Evolutionary conservation across 78 protist species (phyloP).

Genomic region (Anaeramoeba flamelloides): DNA sequence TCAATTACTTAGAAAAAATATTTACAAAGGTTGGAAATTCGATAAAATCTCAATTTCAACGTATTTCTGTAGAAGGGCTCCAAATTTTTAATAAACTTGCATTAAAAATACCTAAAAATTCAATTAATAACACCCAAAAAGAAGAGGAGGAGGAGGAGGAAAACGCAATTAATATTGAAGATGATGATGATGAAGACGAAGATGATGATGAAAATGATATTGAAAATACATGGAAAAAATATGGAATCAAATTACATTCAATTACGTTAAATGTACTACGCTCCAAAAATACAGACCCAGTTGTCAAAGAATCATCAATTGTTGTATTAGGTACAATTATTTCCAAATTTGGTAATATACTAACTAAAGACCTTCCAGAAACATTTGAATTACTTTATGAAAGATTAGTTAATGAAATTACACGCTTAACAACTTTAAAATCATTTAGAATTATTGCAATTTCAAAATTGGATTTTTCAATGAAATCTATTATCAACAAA

Average conservation of each 20-base stretch:
- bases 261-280: constrained; percentile 35
- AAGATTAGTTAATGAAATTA: constrained; percentile 63
- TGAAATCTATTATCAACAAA: constrained; percentile 1
- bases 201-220: too few relatives aligned
- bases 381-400: constrained; percentile 40
- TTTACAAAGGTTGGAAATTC: too few relatives aligned
- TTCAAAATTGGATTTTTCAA: neutral
- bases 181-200: too few relatives aligned
- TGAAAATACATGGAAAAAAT: too few relatives aligned
- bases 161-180: too few relatives aligned
- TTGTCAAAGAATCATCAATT: constrained; percentile 75
- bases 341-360: constrained; percentile 35
- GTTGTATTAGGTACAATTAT: constrained; percentile 39
- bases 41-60: too few relatives aligned
- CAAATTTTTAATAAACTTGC: too few relatives aligned
- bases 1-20: too few relatives aligned
- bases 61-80: too few relatives aligned
- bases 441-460: neutral
- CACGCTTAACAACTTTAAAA: constrained; percentile 48
- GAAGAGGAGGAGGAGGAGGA: constrained; percentile 52
- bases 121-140: constrained; percentile 43
- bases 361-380: constrained; percentile 1
- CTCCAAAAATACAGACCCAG: constrained; percentile 70
- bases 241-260: too few relatives aligned
- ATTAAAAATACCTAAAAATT: constrained; percentile 21